Evolutionary conservation across 352 stramenopile species (phyloP).

Genomic region (Pythium apleroticum): DNA sequence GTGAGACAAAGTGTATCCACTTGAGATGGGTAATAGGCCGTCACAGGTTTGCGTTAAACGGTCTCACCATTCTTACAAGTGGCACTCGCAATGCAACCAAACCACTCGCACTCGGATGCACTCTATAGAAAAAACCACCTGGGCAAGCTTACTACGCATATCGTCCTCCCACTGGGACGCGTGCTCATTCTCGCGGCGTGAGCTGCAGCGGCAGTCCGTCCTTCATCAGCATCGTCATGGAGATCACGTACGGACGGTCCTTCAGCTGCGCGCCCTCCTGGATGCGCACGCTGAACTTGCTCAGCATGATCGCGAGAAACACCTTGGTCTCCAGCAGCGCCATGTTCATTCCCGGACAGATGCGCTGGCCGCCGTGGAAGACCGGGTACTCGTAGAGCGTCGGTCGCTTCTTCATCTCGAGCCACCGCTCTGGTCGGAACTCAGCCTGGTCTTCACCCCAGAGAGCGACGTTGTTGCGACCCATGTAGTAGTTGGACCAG

Average conservation of each 20-base stretch:
- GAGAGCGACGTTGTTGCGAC: conserved; percentile 38
- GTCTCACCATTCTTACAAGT: too few species aligned
- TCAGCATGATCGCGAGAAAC: conserved; percentile 46
- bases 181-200: background rate
- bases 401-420: conserved; percentile 55
- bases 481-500: conserved; percentile 80
- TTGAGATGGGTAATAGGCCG: too few species aligned
- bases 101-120: too few species aligned
- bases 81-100: background rate
- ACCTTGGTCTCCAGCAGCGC: conserved; percentile 62
- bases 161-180: too few species aligned
- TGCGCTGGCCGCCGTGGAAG: conserved; percentile 64
- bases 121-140: too few species aligned
- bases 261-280: conserved; percentile 31
- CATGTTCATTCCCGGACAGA: conserved; percentile 76
- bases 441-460: conserved; percentile 50
- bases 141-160: too few species aligned
- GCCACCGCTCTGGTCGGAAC: conserved; percentile 70
- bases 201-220: conserved; percentile 16
- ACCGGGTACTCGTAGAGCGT: conserved; percentile 63
- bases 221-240: conserved; percentile 16
- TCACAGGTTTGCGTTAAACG: background rate
- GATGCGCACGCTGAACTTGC: conserved; percentile 43
- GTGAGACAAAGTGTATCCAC: background rate
- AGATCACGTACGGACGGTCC: conserved; percentile 47